Conservation (phyloP, 2,329 filamentous ascomycete species). For the Arthrobotrys iridis region DNA sequence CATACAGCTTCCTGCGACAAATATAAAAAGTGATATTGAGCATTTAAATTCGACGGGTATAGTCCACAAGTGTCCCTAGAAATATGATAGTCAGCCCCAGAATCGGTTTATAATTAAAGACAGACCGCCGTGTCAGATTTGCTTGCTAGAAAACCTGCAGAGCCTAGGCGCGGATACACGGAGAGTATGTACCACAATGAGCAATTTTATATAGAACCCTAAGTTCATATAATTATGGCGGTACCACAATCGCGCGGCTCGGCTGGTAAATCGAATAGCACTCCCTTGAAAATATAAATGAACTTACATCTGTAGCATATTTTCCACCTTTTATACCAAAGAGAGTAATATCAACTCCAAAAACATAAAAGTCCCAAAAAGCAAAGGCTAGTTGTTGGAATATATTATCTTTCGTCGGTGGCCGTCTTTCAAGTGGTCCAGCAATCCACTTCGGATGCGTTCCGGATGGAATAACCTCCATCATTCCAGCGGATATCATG, state of each 20-base stretch:
- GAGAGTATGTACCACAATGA: no score
- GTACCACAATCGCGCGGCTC: no score
- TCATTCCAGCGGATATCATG: slow-evolving; percentile 22
- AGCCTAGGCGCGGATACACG: no score
- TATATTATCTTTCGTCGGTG: slow-evolving; percentile 7
- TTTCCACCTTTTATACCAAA: slow-evolving; percentile 9
- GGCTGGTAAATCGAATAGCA: no score
- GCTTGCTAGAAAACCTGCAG: no score
- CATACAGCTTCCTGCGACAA: slow-evolving; percentile 27
- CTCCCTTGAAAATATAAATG: slow-evolving; percentile 56
- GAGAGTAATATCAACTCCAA: slow-evolving; percentile 10
- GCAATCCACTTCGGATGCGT: slow-evolving; percentile 13
- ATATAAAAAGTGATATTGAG: slow-evolving; percentile 28
- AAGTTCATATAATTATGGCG: no score
- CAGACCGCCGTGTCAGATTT: no score
- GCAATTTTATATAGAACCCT: no score
- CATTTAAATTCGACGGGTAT: slow-evolving; percentile 33
- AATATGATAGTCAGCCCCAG: no score
- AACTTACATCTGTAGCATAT: slow-evolving; percentile 19
- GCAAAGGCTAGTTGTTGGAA: slow-evolving; percentile 5
- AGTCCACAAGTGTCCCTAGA: slow-evolving; percentile 34
- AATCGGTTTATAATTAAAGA: no score
- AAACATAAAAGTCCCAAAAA: slow-evolving; percentile 17
- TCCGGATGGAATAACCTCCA: slow-evolving; percentile 12
- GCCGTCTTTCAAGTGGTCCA: slow-evolving; percentile 1